Base-by-base conservation (phyloP, 2,329 filamentous ascomycete species). In the Fusarium humuli region DNA sequence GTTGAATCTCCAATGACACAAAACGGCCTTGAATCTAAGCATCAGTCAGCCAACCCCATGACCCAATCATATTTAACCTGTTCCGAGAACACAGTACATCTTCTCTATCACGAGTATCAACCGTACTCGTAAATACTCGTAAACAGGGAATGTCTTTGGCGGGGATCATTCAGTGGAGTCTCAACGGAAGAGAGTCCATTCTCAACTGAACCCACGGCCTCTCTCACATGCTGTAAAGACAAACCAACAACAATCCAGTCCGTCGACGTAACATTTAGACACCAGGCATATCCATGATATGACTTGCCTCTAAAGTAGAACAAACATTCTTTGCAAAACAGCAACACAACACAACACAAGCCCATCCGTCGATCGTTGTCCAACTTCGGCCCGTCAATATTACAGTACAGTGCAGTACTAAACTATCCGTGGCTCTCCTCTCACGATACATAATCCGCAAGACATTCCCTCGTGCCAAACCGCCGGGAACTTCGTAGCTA, bases 391-490 rank as follows among this genome's bases (percentile, higher is more conserved):
- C 32, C 34, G 34, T 27, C 32, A 53, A 42, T 18, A 37, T n/a
- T 37, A 37, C 34, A n/a, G 34, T 37, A 37, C 22, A 37, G 12
- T 37, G n/a, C 34, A n/a, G 34, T 37, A 37, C 22, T 55, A 45
- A 55, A 61, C 58, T 57, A 48, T 67, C 48, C 57, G 27, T 44
- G 27, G 22, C 49, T 60, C 41, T 50, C 70, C 50, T 66, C 37
- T 42, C 72, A 73, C 62, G n/a, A 73, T 59, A 62, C 34, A 37
- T 37, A 37, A 37, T 63, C 72, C 68, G 72, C 72, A 74, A 73
- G 56, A 73, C 56, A 66, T 66, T 65, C 72, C 67, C 54, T 69
- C 57, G 62, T 73, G 61, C 72, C 72, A 58, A 57, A 49, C 61
- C 42, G 23, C 47, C 57, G 49, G 56, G 13, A 22, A 20, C 37